Evolutionary conservation across 129 eudicot species (phyloP).

Genomic region (Flaveria linearis): DNA sequence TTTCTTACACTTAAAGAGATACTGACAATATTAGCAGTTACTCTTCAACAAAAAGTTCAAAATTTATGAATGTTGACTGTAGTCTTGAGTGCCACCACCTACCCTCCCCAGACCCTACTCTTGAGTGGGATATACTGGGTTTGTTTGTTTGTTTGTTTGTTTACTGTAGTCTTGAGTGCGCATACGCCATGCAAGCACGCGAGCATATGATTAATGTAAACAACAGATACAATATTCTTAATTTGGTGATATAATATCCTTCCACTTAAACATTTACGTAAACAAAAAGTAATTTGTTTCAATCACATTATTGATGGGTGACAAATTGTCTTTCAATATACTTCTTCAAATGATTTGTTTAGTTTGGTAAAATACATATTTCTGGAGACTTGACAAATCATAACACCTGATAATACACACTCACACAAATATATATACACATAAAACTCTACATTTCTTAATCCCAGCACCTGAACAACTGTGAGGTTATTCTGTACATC

Average conservation of each 20-base stretch:
- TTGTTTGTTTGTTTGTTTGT: too few relatives aligned
- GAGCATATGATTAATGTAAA: not conserved
- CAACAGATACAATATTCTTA: not conserved
- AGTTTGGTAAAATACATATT: constrained; percentile 9
- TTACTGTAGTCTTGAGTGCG: not conserved
- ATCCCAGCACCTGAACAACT: constrained; percentile 62
- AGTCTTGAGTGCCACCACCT: not conserved
- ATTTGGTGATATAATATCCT: not conserved
- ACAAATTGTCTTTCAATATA: not conserved
- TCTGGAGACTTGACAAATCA: not conserved
- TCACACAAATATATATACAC: not conserved
- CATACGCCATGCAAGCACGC: not conserved
- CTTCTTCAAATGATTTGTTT: not conserved
- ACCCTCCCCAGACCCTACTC: too few relatives aligned
- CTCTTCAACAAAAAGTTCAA: not conserved
- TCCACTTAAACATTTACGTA: not conserved
- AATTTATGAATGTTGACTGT: not conserved
- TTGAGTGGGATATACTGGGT: too few relatives aligned
- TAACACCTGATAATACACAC: not conserved
- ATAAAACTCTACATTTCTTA: constrained; percentile 8
- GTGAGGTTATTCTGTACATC: constrained; percentile 58
- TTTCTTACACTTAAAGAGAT: not conserved
- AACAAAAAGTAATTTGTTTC: not conserved
- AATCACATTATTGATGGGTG: not conserved
- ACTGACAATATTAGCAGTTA: not conserved